Conservation (phyloP, 1,284 basidiomycete genomes). For the Sporisorium graminicola region DNA sequence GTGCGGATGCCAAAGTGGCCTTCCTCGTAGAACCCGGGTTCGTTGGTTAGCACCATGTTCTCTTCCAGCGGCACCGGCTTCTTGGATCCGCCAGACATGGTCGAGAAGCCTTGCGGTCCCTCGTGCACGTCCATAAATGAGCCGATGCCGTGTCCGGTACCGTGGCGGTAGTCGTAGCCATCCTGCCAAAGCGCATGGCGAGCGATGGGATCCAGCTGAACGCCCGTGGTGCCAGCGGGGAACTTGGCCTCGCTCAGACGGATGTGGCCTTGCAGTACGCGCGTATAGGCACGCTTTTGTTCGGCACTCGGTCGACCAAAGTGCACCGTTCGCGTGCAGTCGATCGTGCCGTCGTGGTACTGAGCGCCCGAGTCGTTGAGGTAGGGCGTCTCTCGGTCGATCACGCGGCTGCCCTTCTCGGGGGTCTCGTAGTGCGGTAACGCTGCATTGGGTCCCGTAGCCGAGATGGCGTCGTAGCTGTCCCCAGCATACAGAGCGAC, state of each 20-base stretch:
- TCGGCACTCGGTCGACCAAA: slow-evolving; percentile 62
- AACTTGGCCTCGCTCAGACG: slow-evolving; percentile 55
- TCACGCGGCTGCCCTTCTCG: slow-evolving; percentile 46
- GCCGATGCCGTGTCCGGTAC: slow-evolving; percentile 66
- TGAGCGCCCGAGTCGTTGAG: slow-evolving; percentile 65
- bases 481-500: slow-evolving; percentile 60
- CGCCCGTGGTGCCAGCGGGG: slow-evolving; percentile 63
- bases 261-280: slow-evolving; percentile 66
- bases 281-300: slow-evolving; percentile 65
- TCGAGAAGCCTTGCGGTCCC: slow-evolving; percentile 60
- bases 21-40: slow-evolving; percentile 66
- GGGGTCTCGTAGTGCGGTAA: slow-evolving; percentile 68
- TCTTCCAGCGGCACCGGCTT: slow-evolving; percentile 49
- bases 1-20: slow-evolving; percentile 65
- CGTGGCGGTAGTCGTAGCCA: slow-evolving; percentile 61
- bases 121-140: slow-evolving; percentile 65
- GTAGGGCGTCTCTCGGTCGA: slow-evolving; percentile 61
- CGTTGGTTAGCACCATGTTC: slow-evolving; percentile 62
- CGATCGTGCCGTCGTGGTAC: slow-evolving; percentile 67
- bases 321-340: slow-evolving; percentile 65
- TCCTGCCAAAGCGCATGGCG: slow-evolving; percentile 62
- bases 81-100: slow-evolving; percentile 53
- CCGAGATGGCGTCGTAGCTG: slow-evolving; percentile 66
- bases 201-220: slow-evolving; percentile 60
- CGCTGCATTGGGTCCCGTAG: slow-evolving; percentile 62